Base-by-base conservation (phyloP, 1,284 basidiomycete genomes). In the Microbotryum silenes-acaulis region DNA sequence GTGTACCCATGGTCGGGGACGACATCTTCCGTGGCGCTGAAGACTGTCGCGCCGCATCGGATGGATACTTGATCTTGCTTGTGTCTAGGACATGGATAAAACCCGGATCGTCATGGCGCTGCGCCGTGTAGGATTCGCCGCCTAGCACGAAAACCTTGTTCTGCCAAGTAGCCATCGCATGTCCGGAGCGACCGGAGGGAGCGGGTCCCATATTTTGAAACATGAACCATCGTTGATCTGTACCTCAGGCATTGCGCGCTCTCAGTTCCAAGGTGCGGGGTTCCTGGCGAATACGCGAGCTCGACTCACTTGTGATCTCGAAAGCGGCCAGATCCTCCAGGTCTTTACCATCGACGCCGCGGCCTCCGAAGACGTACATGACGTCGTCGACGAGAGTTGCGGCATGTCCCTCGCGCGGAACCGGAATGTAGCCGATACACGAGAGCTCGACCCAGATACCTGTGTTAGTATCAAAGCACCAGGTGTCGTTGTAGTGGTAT, bases 401-500 rank as follows among this genome's bases (percentile, higher is more conserved):
- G 2, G 96, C 89, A 72, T 99, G 97, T 0, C 96, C 96, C 76
- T 99, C 97, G 54, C 96, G 81, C 2, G 96, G 91, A 9, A 90
- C 88, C 20, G 96, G 96, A 63, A 97, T 97, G 76, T 90, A 98
- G 2, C 96, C 96, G 61, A 97, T 97, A 77, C 96, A 98, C 48
- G 88, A 86, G 60, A 99, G 79, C 75, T 99, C 96, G 16, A 87
- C 82, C 96, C 96, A 99, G 54, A 78, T 82, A 61, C 83, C 82
- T 0, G 90, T 88, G 37, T 81, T 81, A 52, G 92, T 80, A 75
- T 97, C 92, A 76, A 91, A 97, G 29, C 86, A 82, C 96, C 96
- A 99, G 6, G 94, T 98, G 74, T 99, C 96, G 76, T 98, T 98
- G 79, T 99, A 99, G 76, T 98, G 96, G 77, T 91, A 98, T 74